Percentiles rank a stretch among this genome's conserved stretches.
phyloP scores from a whole-genome alignment of 2,329 filamentous ascomycete genomes.

The Botryotinia convoluta region DNA sequence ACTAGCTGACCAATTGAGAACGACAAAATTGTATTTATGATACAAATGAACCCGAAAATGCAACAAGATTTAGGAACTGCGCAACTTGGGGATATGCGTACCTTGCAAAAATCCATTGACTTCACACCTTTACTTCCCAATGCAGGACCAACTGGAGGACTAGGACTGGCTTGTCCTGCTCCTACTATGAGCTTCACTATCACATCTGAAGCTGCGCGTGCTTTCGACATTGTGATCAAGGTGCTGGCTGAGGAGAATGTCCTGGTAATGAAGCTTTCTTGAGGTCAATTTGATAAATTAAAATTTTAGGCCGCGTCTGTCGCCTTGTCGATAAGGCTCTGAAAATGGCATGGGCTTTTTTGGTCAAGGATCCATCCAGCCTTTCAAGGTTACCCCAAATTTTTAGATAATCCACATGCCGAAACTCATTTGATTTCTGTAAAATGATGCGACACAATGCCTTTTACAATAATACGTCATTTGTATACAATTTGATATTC shows the following conservation, averaged over 20 bases:
- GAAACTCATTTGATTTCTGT: slow-evolving; percentile 8
- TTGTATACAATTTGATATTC: neutral
- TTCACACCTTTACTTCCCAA: slow-evolving; percentile 97
- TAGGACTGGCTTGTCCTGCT: slow-evolving; percentile 90
- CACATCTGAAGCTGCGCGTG: slow-evolving; percentile 51
- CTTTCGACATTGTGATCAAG: slow-evolving; percentile 38
- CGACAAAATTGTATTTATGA: neutral
- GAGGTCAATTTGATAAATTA: slow-evolving; percentile 11
- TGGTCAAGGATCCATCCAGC: neutral
- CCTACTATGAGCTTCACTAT: slow-evolving; percentile 98
- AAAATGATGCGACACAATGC: slow-evolving; percentile 9
- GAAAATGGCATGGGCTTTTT: neutral
- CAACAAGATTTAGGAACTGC: neutral
- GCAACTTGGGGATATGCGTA: slow-evolving; percentile 41
- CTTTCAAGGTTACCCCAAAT: slow-evolving; percentile 17
- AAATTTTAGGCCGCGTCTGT: neutral
- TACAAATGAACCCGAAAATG: neutral
- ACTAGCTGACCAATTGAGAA: neutral
- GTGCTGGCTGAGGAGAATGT: neutral
- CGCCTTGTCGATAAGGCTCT: slow-evolving; percentile 19
- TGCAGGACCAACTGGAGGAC: slow-evolving; percentile 92
- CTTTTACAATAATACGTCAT: slow-evolving; percentile 13
- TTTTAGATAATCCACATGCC: slow-evolving; percentile 6
- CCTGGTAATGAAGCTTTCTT: neutral
- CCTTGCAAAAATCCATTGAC: slow-evolving; percentile 99